Percentiles rank a stretch among this genome's conserved stretches.
phyloP scores from a whole-genome alignment of 176 grass and related monocot genomes.

The sorghum (Sorghum bicolor) region DNA sequence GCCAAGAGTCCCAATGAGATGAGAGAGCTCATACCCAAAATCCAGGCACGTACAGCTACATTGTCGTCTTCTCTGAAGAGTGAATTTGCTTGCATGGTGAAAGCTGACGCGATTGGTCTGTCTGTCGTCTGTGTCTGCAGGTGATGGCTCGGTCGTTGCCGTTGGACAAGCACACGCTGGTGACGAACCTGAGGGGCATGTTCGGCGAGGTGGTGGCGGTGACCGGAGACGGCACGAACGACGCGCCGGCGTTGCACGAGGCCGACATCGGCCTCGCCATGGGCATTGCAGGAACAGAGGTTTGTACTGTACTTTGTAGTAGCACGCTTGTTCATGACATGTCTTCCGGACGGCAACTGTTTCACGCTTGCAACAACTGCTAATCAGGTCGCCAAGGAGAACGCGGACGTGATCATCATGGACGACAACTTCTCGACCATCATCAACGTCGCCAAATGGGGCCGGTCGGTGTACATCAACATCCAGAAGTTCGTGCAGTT shows the following conservation, averaged over 20 bases:
- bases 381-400: constrained; percentile 94
- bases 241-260: constrained; percentile 94
- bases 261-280: constrained; percentile 93
- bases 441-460: constrained; percentile 93
- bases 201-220: constrained; percentile 85
- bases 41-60: constrained; percentile 44
- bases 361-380: not conserved
- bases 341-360: not conserved
- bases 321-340: not conserved
- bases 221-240: constrained; percentile 89
- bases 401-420: constrained; percentile 91
- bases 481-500: constrained; percentile 99
- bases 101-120: not conserved
- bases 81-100: not conserved
- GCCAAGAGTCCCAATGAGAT: constrained; percentile 73
- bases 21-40: constrained; percentile 83
- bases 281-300: constrained; percentile 96
- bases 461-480: constrained; percentile 90
- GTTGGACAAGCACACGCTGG: constrained; percentile 86
- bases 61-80: not conserved
- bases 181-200: constrained; percentile 75
- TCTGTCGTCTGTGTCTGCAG: constrained; percentile 31
- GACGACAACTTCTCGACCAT: constrained; percentile 93
- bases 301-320: constrained; percentile 22
- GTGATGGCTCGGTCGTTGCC: constrained; percentile 92